Evolutionary conservation across 768 basidiomycete genomes (phyloP).

Genomic region (Calocybe indica): DNA sequence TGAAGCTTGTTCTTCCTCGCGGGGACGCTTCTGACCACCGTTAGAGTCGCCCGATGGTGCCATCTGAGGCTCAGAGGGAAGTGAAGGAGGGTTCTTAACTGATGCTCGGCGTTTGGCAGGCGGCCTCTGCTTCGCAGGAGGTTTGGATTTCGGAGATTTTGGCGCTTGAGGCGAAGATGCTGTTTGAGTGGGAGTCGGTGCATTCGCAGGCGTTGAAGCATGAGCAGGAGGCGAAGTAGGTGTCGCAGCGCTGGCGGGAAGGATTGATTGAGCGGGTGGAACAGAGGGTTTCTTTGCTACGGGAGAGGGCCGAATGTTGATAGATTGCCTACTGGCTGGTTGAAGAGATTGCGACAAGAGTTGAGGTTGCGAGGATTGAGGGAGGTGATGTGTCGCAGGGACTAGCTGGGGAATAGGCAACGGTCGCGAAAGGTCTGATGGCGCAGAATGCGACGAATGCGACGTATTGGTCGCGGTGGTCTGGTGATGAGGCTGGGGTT

Average conservation of each 20-base stretch:
- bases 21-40: constrained; percentile 36
- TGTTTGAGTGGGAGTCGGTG: constrained; percentile 47
- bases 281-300: constrained; percentile 22
- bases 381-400: constrained; percentile 16
- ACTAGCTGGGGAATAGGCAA: constrained; percentile 11
- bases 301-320: constrained; percentile 17
- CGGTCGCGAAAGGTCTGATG: background rate
- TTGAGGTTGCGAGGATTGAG: constrained; percentile 14
- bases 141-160: constrained; percentile 65
- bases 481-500: constrained; percentile 10
- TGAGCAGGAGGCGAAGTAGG: constrained; percentile 19
- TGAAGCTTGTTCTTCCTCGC: constrained; percentile 45
- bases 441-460: no score
- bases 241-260: constrained; percentile 34
- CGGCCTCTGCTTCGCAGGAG: constrained; percentile 39
- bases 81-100: constrained; percentile 14
- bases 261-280: constrained; percentile 40
- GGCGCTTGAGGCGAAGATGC: constrained; percentile 59
- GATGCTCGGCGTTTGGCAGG: constrained; percentile 27
- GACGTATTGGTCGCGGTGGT: no score
- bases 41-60: constrained; percentile 16
- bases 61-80: constrained; percentile 26
- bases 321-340: constrained; percentile 10
- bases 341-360: constrained; percentile 11
- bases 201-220: constrained; percentile 14